Conservation (phyloP, 2,329 filamentous ascomycete genomes). For the Fusarium veterinarium region DNA sequence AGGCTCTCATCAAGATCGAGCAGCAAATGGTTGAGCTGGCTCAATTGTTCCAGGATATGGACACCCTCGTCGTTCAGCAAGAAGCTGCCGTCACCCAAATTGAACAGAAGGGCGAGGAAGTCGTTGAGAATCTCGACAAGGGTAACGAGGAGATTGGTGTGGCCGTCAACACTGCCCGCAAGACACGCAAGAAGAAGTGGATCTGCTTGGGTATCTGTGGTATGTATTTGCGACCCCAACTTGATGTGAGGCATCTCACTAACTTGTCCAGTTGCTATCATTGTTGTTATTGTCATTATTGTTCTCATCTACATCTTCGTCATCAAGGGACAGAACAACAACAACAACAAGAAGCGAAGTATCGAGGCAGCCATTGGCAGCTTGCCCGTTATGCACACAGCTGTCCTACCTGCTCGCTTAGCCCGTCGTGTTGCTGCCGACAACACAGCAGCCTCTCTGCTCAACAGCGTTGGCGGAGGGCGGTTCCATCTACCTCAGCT, state of each 20-base stretch:
- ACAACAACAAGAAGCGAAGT: conserved; percentile 48
- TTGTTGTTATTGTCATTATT: conserved; percentile 63
- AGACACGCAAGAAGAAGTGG: conserved; percentile 95
- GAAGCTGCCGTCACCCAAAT: conserved; percentile 84
- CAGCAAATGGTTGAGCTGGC: conserved; percentile 87
- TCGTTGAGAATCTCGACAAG: conserved; percentile 84
- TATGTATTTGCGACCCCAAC: conserved; percentile 50
- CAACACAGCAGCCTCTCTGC: conserved; percentile 12
- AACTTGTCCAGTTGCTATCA: conserved; percentile 59
- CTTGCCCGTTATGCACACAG: conserved; percentile 41
- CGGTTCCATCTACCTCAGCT: conserved; percentile 44
- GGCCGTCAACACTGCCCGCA: conserved; percentile 84
- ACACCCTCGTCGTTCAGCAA: conserved; percentile 86
- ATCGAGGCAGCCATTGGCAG: conserved; percentile 39
- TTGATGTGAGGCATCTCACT: conserved; percentile 28
- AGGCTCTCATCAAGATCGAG: conserved; percentile 92
- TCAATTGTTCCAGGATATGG: conserved; percentile 90
- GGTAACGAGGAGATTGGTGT: conserved; percentile 84
- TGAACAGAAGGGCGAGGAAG: conserved; percentile 87
- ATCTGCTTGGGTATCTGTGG: conserved; percentile 83
- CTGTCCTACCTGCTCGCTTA: conserved; percentile 32
- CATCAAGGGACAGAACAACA: conserved; percentile 48
- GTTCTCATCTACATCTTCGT: conserved; percentile 63
- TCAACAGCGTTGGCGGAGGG: conserved; percentile 33
- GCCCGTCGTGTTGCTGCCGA: conserved; percentile 25